Conservation (phyloP, 73 alveolate species). For the Paramecium primaurelia region DNA sequence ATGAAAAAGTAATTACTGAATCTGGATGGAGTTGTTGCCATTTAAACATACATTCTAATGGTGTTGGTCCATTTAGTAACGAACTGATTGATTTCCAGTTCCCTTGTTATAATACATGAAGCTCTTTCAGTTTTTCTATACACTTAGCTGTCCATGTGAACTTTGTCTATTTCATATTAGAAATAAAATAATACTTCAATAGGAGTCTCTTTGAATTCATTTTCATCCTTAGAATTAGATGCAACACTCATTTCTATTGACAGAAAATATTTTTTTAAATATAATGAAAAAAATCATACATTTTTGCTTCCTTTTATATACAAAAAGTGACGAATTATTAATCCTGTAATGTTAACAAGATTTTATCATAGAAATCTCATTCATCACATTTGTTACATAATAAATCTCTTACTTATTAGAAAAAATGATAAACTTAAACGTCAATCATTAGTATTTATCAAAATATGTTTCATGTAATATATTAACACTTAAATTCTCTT, state of each 20-base stretch:
- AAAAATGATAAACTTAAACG: background rate
- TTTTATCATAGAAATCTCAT: background rate
- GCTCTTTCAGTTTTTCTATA: background rate
- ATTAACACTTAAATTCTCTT: background rate
- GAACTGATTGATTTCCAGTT: conserved; percentile 10
- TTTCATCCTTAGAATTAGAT: background rate
- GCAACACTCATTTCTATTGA: background rate
- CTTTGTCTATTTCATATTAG: background rate
- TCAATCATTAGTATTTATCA: background rate
- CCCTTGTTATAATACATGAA: background rate
- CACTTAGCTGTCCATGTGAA: background rate
- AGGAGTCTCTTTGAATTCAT: background rate
- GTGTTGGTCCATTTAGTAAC: background rate
- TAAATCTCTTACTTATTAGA: background rate
- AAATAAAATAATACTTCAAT: background rate
- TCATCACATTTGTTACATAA: background rate
- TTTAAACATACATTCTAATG: background rate
- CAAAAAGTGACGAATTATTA: background rate
- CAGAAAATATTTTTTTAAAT: background rate
- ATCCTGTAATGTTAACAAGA: background rate
- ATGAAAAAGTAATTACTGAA: background rate
- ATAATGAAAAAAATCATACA: conserved; percentile 1
- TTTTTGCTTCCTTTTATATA: background rate
- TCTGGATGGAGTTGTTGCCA: conserved; percentile 46
- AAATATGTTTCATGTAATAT: background rate